phyloP scores from a whole-genome alignment of 2,329 filamentous ascomycete species.

The Xylariales sp. region DNA sequence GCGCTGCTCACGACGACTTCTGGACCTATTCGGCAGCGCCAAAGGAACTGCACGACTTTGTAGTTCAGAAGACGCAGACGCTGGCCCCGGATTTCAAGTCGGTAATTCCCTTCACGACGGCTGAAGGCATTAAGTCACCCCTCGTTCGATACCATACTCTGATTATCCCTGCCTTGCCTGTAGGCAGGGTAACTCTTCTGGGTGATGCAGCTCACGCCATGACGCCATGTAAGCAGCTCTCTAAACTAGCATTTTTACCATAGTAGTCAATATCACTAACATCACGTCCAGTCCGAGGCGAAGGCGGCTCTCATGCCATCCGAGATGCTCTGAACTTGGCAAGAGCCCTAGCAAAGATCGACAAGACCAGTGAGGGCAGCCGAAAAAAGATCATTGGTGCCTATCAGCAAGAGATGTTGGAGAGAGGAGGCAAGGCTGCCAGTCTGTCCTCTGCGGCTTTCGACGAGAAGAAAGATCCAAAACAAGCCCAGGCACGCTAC shows the following conservation, averaged over 20 bases:
- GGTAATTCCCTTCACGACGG: conserved; percentile 11
- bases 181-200: conserved; percentile 31
- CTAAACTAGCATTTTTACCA: not conserved
- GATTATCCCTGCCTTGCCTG: conserved; percentile 15
- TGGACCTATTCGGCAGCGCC: conserved; percentile 61
- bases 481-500: too few species aligned
- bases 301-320: conserved; percentile 19
- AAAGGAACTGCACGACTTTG: conserved; percentile 47
- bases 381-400: conserved; percentile 13
- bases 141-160: conserved; percentile 7
- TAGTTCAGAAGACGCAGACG: conserved; percentile 7
- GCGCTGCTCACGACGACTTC: conserved; percentile 52
- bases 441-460: too few species aligned
- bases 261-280: not conserved
- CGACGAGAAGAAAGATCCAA: too few species aligned
- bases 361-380: conserved; percentile 8
- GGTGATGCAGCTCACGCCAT: conserved; percentile 44
- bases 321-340: conserved; percentile 45
- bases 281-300: conserved; percentile 14
- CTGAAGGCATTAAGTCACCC: conserved; percentile 5
- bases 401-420: conserved; percentile 21
- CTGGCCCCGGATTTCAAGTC: conserved; percentile 14
- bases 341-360: conserved; percentile 15
- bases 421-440: conserved; percentile 18
- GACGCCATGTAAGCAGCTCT: conserved; percentile 38